Percentiles rank a stretch among this genome's conserved stretches.
These are phyloP conservation scores for Haplosporangium gracile DNA, from an alignment of 192 early-diverging fungal species.

Conservation along the genomic window DNA sequence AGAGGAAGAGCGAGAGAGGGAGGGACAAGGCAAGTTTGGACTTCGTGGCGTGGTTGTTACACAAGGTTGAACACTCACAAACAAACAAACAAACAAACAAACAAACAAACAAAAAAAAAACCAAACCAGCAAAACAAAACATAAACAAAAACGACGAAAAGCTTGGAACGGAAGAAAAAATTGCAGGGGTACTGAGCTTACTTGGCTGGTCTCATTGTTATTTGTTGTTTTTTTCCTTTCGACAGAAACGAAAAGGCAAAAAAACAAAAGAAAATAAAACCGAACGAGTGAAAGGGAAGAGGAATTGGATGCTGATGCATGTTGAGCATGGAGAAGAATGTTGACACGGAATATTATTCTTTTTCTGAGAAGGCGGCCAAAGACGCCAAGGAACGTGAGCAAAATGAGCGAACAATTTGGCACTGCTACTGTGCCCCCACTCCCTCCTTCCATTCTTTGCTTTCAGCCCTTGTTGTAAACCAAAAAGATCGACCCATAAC, in stretches of 20 bases:
- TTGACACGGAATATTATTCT: constrained; percentile 4
- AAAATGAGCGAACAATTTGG: neutral
- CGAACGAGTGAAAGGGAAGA: neutral
- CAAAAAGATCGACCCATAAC: neutral
- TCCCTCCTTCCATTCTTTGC: neutral
- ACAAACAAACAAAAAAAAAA: too few relatives aligned
- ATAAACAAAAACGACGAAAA: neutral
- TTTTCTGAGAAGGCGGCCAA: neutral
- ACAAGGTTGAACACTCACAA: constrained; percentile 9
- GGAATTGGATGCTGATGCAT: neutral
- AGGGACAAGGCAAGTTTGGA: neutral
- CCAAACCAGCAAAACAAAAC: neutral
- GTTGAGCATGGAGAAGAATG: constrained; percentile 1
- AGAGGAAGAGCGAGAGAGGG: too few relatives aligned
- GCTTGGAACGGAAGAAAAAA: neutral
- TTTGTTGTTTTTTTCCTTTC: neutral
- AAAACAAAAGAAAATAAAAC: neutral
- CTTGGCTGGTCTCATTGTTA: neutral
- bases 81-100: neutral
- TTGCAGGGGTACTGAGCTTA: neutral
- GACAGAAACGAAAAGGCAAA: neutral
- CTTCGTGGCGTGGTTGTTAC: neutral
- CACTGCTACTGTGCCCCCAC: neutral
- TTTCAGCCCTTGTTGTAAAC: neutral
- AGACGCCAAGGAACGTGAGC: constrained; percentile 4